Base-by-base conservation (phyloP, 345 rosid species). In the Hevea brasiliensis region DNA sequence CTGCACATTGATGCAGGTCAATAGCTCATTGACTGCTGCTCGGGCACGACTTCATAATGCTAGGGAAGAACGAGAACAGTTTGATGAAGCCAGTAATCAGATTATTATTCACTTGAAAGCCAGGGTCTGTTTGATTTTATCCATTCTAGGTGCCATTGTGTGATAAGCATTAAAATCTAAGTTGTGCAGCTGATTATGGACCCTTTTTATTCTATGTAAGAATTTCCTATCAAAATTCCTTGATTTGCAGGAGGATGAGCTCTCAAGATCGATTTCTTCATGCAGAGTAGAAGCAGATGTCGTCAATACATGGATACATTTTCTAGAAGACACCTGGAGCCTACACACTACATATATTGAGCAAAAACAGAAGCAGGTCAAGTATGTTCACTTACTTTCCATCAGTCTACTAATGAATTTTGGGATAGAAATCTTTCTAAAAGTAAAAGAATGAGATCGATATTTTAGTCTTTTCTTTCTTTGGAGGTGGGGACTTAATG, bases 1-100 rank as follows among this genome's bases (percentile, higher is more conserved):
- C 24, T 65, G 53, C 68, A 74, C 60, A 29, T 74, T 80, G 69
- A 67, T 85, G 47, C 77, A 92, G 99, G 97, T 90, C 64, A 90
- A 87, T 76, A 72, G 77, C 71, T 85, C 86, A 20, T 81, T 90
- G 74, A 72, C 81, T 12, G 72, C 86, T 50, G 77, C 94, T 27
- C 84, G 89, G 67, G 88, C 83, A 75, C 91, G 92, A 64, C 89
- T 92, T 72, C 85, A 32, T 58, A 87, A 95, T 83, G 92, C 93
- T 7, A 85, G 79, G 85, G 97, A 95, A 85, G 98, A 92, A 83
- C 77, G 96, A 79, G 97, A 95, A 50, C 92, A 95, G 60, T 95
- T 92, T 63, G 99, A 92, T 80, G 90, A 92, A 60, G 97, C 99
- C 24, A 89, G 94, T 76, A 89, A 89, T 74, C 87, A 92, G 86